Base-by-base conservation (phyloP, 352 stramenopile genomes). In the Globisporangium recalcitrans region DNA sequence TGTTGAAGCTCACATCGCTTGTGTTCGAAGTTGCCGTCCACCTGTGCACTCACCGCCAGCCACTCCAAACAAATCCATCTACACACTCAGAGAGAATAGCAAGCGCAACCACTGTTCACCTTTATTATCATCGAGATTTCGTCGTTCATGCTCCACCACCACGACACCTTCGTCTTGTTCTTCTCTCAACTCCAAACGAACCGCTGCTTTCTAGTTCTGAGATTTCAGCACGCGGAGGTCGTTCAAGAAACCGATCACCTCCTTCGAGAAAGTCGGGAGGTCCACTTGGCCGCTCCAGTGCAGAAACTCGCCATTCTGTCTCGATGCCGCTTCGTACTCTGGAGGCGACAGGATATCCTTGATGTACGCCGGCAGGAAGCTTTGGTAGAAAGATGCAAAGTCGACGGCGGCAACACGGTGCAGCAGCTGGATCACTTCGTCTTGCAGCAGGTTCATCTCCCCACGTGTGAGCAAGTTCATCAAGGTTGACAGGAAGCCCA, bases 251-350 rank as follows among this genome's bases (percentile, higher is more conserved):
- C 70, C 74, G 3, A 81, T 72, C 8, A 91, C 73, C 21, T 93
- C 84, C 52, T 71, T 71, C 4, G 82, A 80, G 67, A 93, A 93
- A 3, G 80, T 91, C 8, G 84, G 82, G 19, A 91, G 62, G 52
- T 93, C 84, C 9, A 81, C 72, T 52, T 93, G 84, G 5, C 82
- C 84, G 24, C 71, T 90, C 84, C 84, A 93, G 54, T 84, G 76
- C 19, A 91, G 62, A 29, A 80, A 90, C 38, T 84, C 68, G 58
- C 74, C 74, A 46, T 86, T 71, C 69, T 78, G 73, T 31, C 68
- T 76, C n/a, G 67, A 69, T 0, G 81, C 77, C 8, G 77, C 71
- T 31, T 86, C 73, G 21, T 86, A 60, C 57, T 89, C 69, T 21
- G 66, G 22, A 10, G 82, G 67, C 13, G 80, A 80, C 5, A 91